Percentiles rank a stretch among this genome's conserved stretches.
phyloP scores from a whole-genome alignment of 2,329 filamentous ascomycete genomes.

The Alternaria sp. region DNA sequence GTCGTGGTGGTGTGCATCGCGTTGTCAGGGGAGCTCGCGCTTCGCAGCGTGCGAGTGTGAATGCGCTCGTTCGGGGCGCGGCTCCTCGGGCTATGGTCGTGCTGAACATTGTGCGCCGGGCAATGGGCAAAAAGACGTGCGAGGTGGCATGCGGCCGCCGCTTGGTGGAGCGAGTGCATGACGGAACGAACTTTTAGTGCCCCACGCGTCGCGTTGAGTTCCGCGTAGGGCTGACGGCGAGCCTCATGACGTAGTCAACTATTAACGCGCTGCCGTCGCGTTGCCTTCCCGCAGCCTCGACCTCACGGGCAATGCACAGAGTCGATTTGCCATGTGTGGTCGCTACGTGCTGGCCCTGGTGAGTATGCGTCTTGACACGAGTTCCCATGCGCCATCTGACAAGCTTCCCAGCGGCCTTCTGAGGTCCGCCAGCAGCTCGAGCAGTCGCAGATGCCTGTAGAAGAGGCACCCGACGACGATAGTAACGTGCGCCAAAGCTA shows the following conservation, averaged over 20 bases:
- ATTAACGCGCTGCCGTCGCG: not conserved
- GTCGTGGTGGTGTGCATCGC: constrained; percentile 27
- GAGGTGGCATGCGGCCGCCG: constrained; percentile 16
- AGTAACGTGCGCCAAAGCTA: constrained; percentile 74
- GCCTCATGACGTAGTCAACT: constrained; percentile 18
- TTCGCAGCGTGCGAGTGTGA: constrained; percentile 38
- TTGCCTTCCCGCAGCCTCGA: too few species aligned
- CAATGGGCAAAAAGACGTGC: constrained; percentile 24
- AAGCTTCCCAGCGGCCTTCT: constrained; percentile 69
- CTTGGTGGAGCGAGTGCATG: constrained; percentile 30
- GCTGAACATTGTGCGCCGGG: constrained; percentile 47
- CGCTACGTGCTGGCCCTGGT: constrained; percentile 72
- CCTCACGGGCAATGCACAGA: constrained; percentile 28
- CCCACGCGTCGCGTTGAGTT: constrained; percentile 27
- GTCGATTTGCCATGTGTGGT: constrained; percentile 67
- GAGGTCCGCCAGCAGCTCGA: constrained; percentile 78
- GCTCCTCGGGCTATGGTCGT: constrained; percentile 42
- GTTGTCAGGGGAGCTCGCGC: constrained; percentile 25
- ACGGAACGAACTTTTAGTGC: constrained; percentile 40
- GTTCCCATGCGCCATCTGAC: constrained; percentile 21
- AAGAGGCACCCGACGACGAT: constrained; percentile 76
- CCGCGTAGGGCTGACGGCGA: constrained; percentile 41
- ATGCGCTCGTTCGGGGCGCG: constrained; percentile 29
- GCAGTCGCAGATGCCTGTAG: constrained; percentile 76
- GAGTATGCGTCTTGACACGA: constrained; percentile 36